Conservation (phyloP, 2,329 filamentous ascomycete species). For the Cladorrhinum sp. region DNA sequence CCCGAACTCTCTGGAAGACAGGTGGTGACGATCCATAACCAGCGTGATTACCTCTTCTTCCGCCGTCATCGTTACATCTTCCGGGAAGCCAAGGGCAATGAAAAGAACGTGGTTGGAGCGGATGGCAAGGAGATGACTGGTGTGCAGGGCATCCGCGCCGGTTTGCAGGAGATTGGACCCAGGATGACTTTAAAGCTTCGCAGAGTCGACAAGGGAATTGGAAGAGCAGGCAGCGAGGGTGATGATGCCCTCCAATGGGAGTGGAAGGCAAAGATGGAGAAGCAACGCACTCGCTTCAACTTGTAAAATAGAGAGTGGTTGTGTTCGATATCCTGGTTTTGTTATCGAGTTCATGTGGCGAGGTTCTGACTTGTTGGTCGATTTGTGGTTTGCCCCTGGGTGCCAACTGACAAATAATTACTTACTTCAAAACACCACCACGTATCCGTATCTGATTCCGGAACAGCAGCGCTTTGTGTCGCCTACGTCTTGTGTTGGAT, state of each 20-base stretch:
- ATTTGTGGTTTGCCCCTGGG: background rate
- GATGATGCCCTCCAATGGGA: conserved; percentile 84
- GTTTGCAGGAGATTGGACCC: conserved; percentile 86
- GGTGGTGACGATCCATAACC: conserved; percentile 89
- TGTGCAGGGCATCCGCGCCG: conserved; percentile 79
- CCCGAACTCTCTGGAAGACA: conserved; percentile 85
- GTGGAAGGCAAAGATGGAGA: conserved; percentile 96
- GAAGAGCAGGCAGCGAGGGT: conserved; percentile 63
- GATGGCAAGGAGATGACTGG: conserved; percentile 83
- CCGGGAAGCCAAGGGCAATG: conserved; percentile 78
- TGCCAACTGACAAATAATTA: background rate
- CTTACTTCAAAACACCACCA: background rate
- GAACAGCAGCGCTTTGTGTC: too few species aligned
- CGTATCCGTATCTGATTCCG: background rate
- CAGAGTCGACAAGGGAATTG: conserved; percentile 86
- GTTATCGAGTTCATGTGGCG: background rate
- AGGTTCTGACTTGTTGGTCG: background rate
- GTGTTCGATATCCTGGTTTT: background rate
- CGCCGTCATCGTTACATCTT: conserved; percentile 89
- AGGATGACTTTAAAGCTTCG: conserved; percentile 73
- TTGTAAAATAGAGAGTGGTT: conserved; percentile 50
- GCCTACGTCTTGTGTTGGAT: too few species aligned
- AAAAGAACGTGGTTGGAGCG: conserved; percentile 78
- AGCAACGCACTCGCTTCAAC: conserved; percentile 89
- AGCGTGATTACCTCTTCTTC: conserved; percentile 91